Percentiles rank a stretch among this genome's conserved stretches.
Conservation (phyloP, 2,329 filamentous ascomycete genomes). For the Scytalidium lignicola region DNA sequence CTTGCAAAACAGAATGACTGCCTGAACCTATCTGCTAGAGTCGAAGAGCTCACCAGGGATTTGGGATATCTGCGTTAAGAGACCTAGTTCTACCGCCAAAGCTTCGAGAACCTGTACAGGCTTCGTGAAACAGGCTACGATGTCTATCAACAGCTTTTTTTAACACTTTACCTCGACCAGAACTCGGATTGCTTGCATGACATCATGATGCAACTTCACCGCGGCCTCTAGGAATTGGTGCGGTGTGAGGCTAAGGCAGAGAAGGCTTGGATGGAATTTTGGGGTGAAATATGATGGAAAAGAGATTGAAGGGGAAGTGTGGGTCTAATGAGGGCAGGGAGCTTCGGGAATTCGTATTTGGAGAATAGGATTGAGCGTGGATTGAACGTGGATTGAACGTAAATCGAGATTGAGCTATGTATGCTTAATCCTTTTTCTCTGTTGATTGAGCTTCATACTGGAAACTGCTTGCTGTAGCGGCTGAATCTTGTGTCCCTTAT, state of each 20-base stretch:
- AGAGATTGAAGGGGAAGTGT: too few species aligned
- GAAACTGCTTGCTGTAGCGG: too few species aligned
- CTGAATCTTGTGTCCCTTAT: too few species aligned
- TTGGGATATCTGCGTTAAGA: constrained; percentile 11
- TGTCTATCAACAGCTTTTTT: constrained; percentile 13
- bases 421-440: too few species aligned
- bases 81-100: constrained; percentile 12
- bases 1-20: constrained; percentile 7
- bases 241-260: constrained; percentile 9
- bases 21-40: constrained; percentile 3
- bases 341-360: too few species aligned
- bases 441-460: too few species aligned
- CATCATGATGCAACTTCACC: constrained; percentile 10
- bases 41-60: constrained; percentile 16
- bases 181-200: constrained; percentile 5
- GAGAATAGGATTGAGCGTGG: too few species aligned
- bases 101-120: constrained; percentile 12
- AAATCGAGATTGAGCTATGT: too few species aligned
- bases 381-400: too few species aligned
- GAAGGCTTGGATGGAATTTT: constrained; percentile 13
- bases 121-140: constrained; percentile 13
- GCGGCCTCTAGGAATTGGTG: constrained; percentile 10
- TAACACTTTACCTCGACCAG: constrained; percentile 6
- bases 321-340: too few species aligned
- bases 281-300: constrained; percentile 6